Conservation (phyloP, 139 green algal species). For the Closterium sp. region DNA sequence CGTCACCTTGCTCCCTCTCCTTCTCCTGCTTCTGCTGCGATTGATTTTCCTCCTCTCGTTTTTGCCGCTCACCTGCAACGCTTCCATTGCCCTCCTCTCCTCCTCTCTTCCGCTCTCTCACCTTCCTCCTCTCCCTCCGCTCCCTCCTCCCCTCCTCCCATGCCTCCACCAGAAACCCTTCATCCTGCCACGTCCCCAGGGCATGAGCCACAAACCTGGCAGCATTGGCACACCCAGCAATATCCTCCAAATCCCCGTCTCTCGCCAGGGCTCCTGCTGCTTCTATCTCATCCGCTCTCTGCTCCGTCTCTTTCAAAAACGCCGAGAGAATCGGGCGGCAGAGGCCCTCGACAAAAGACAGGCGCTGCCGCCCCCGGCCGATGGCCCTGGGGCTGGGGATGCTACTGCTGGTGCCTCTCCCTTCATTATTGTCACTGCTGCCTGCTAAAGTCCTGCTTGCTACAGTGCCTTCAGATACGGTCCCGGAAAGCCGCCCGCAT, state of each 20-base stretch:
- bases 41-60: background rate
- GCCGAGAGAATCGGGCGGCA: background rate
- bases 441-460: background rate
- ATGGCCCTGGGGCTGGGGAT: background rate
- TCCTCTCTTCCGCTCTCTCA: too few species aligned
- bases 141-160: background rate
- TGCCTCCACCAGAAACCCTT: background rate
- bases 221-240: background rate
- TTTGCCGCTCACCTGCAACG: background rate
- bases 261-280: background rate
- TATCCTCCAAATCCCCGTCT: background rate
- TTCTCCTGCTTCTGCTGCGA: background rate
- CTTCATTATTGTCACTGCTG: background rate
- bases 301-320: background rate
- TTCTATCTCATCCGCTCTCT: background rate
- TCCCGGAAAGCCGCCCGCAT: background rate
- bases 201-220: background rate
- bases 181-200: background rate
- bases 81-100: too few species aligned
- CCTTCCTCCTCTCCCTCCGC: background rate
- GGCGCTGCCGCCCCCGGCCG: background rate
- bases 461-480: background rate
- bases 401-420: background rate
- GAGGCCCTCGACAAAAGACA: background rate
- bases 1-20: background rate